phyloP scores from a whole-genome alignment of 2,329 filamentous ascomycete species.

The Apiospora hydei region DNA sequence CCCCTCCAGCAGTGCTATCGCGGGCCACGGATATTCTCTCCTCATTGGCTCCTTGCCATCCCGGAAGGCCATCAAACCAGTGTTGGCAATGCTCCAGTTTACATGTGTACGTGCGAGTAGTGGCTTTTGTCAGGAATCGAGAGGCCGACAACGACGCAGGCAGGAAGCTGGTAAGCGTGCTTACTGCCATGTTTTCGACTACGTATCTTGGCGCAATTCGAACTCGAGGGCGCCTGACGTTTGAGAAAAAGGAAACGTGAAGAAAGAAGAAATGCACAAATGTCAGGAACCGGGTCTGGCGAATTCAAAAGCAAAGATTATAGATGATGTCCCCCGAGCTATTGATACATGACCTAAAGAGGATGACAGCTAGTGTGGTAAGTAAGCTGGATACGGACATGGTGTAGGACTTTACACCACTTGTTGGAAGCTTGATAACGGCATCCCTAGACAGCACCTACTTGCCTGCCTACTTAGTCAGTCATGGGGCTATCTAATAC shows the following conservation, averaged over 20 bases:
- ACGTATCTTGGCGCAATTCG: neutral
- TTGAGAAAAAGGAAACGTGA: neutral
- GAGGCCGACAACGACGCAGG: neutral
- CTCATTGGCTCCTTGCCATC: neutral
- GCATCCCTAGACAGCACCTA: neutral
- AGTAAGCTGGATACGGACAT: conserved; percentile 11
- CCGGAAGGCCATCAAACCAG: conserved; percentile 5
- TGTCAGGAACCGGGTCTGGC: neutral
- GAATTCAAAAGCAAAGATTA: neutral
- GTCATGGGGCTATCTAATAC: conserved; percentile 3
- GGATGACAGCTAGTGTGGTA: conserved; percentile 11
- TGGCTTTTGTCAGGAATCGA: neutral
- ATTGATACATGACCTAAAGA: conserved; percentile 6
- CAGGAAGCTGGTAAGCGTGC: neutral
- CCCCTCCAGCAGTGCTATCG: conserved; percentile 10
- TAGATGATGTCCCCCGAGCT: neutral
- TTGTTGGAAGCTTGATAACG: neutral
- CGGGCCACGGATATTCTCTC: conserved; percentile 1
- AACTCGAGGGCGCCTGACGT: neutral
- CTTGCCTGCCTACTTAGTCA: neutral
- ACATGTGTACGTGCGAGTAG: neutral
- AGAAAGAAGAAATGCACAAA: neutral
- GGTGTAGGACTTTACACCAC: conserved; percentile 5
- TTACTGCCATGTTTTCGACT: neutral
- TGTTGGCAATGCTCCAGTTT: conserved; percentile 4